Conservation (phyloP, 2,329 filamentous ascomycete species). For the Lecanicillium sp. region DNA sequence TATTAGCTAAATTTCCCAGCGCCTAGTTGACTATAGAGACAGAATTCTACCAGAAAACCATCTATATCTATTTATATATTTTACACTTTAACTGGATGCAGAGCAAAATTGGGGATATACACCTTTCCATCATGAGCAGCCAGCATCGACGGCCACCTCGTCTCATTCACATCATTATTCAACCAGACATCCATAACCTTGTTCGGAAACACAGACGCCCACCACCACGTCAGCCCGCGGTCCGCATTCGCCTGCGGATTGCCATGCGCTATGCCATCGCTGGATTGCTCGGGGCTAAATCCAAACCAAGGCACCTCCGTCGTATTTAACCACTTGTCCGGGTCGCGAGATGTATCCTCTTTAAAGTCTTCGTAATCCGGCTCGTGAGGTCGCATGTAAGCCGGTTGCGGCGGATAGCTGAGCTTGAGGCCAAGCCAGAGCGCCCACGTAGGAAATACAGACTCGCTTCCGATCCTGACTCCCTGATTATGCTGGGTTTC, state of each 20-base stretch:
- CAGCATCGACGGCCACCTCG: conserved; percentile 19
- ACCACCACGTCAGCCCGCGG: conserved; percentile 21
- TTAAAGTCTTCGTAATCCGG: conserved; percentile 14
- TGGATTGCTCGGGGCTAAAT: conserved; percentile 16
- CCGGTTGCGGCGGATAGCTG: conserved; percentile 25
- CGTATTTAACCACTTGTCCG: conserved; percentile 2
- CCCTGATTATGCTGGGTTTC: conserved; percentile 21
- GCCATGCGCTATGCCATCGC: conserved; percentile 17
- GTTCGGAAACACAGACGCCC: conserved; percentile 24
- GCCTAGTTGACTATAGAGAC: no score
- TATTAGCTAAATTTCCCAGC: no score
- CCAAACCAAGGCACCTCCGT: conserved; percentile 19
- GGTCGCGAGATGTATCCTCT: conserved; percentile 7
- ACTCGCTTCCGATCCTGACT: conserved; percentile 23
- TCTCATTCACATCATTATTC: conserved; percentile 12
- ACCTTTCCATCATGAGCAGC: conserved; percentile 19
- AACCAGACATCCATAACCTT: conserved; percentile 25
- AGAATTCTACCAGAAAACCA: no score
- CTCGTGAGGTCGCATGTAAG: conserved; percentile 18
- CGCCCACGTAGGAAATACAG: conserved; percentile 26
- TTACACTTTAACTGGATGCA: conserved; percentile 28
- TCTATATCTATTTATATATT: no score
- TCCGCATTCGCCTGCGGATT: conserved; percentile 15
- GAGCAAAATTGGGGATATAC: conserved; percentile 24
- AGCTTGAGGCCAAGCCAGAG: conserved; percentile 30